phyloP scores from a whole-genome alignment of 768 basidiomycete species.

The Hygrocybe punicea region DNA sequence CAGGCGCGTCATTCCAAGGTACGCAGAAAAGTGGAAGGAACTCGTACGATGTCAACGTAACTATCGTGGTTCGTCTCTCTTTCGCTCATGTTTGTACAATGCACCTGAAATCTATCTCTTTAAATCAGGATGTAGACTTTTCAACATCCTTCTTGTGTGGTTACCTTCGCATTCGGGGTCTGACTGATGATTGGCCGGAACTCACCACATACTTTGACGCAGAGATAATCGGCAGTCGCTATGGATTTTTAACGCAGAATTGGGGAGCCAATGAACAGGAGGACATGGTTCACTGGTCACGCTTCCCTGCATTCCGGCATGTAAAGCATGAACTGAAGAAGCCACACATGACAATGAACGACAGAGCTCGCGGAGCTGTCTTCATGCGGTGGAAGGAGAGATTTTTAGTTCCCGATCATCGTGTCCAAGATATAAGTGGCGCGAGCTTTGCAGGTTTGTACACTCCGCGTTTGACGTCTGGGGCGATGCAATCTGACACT shows the following conservation, averaged over 20 bases:
- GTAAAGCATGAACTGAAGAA: constrained; percentile 75
- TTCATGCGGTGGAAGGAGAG: constrained; percentile 98
- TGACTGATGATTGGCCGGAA: constrained; percentile 94
- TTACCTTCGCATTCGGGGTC: constrained; percentile 86
- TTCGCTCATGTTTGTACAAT: constrained; percentile 7
- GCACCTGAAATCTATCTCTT: constrained; percentile 5
- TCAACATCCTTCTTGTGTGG: constrained; percentile 82
- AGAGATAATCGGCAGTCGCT: constrained; percentile 86
- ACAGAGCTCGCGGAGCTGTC: constrained; percentile 73
- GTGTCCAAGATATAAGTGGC: constrained; percentile 89
- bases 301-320: constrained; percentile 87
- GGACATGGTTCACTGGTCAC: constrained; percentile 91
- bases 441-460: constrained; percentile 85
- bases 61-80: constrained; percentile 70
- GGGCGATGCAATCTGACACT: not conserved
- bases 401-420: constrained; percentile 93
- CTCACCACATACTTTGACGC: constrained; percentile 96
- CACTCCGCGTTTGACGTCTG: not conserved
- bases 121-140: constrained; percentile 80
- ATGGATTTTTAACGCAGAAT: constrained; percentile 86
- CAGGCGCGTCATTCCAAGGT: constrained; percentile 84
- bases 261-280: constrained; percentile 91
- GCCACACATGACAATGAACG: constrained; percentile 74
- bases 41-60: constrained; percentile 91
- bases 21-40: constrained; percentile 93